phyloP scores from a whole-genome alignment of 179 eudicot species.

The Sideroxylon spinosum region DNA sequence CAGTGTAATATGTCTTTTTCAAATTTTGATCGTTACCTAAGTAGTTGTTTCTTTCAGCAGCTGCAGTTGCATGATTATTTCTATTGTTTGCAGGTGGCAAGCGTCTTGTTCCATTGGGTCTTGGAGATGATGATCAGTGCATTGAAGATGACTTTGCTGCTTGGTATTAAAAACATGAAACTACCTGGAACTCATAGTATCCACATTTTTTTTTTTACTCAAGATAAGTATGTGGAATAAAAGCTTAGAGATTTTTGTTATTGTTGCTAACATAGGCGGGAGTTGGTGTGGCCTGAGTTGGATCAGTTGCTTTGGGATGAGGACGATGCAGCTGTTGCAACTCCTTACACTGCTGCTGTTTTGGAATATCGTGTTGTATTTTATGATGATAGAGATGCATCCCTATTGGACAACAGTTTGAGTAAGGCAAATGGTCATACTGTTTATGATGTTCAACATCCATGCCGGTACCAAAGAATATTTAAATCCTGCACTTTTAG shows the following conservation, averaged over 20 bases:
- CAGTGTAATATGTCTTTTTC: too few species aligned
- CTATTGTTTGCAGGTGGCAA: conserved; percentile 54
- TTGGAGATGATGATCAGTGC: conserved; percentile 90
- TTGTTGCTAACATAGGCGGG: conserved; percentile 53
- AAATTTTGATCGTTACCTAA: neutral
- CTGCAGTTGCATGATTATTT: neutral
- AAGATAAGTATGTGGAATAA: neutral
- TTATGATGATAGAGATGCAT: conserved; percentile 41
- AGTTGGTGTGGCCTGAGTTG: conserved; percentile 85
- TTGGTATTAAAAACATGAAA: conserved; percentile 38
- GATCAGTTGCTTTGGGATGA: conserved; percentile 70
- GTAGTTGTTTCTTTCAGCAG: neutral
- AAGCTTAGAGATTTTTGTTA: neutral
- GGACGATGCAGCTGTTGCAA: conserved; percentile 62
- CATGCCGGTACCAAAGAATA: conserved; percentile 60
- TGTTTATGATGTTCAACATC: conserved; percentile 86
- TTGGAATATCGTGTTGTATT: conserved; percentile 69
- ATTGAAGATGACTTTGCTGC: conserved; percentile 93
- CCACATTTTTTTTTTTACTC: neutral
- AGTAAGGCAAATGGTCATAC: conserved; percentile 76
- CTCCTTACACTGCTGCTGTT: conserved; percentile 91
- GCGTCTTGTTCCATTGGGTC: conserved; percentile 73
- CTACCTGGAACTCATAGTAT: neutral
- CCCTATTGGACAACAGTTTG: conserved; percentile 39
- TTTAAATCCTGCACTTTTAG: neutral